Conservation (phyloP, 106 monocot genomes). For the Dendrobium nobile region DNA sequence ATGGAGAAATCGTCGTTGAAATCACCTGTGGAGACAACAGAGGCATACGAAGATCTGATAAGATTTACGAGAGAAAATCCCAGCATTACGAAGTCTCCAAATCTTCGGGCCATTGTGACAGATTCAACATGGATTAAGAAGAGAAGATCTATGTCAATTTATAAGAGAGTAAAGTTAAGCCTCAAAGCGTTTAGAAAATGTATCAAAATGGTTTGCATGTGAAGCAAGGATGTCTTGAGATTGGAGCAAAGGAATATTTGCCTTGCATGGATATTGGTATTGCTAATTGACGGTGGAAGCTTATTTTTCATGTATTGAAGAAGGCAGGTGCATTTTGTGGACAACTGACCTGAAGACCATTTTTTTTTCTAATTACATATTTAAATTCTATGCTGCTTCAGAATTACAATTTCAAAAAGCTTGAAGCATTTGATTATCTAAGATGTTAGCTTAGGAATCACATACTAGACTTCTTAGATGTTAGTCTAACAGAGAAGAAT, state of each 20-base stretch:
- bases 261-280: too few relatives aligned
- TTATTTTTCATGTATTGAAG: too few relatives aligned
- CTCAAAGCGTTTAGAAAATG: background rate
- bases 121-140: background rate
- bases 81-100: background rate
- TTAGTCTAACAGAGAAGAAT: too few relatives aligned
- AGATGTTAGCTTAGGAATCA: too few relatives aligned
- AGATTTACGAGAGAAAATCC: background rate
- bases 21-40: conserved; percentile 40
- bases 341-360: too few relatives aligned
- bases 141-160: background rate
- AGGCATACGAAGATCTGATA: conserved; percentile 10
- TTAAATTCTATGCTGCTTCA: too few relatives aligned
- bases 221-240: conserved; percentile 3
- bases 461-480: too few relatives aligned
- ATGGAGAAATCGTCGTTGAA: conserved; percentile 49
- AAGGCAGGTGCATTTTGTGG: too few relatives aligned
- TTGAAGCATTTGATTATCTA: too few relatives aligned
- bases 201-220: background rate
- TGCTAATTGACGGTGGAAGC: too few relatives aligned
- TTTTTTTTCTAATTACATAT: too few relatives aligned
- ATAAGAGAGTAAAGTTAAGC: background rate
- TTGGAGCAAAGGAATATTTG: background rate
- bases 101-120: background rate
- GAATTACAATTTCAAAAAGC: too few relatives aligned